Conservation (phyloP, 257 asterid genomes). For the Nicotiana tabacum region DNA sequence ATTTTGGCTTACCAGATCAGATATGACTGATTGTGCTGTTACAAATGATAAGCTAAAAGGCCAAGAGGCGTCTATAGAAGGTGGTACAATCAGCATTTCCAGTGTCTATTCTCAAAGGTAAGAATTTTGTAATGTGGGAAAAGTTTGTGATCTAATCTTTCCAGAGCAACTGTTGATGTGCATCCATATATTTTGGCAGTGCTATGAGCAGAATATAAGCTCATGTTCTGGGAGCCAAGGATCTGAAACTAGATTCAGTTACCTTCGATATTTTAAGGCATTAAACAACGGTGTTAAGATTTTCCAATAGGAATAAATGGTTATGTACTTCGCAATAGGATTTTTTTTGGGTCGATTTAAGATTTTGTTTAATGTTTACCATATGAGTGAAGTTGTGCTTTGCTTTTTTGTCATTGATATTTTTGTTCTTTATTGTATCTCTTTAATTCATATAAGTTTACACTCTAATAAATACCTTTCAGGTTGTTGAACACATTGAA, state of each 20-base stretch:
- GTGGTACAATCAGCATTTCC: conserved; percentile 78
- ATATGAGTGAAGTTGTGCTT: neutral
- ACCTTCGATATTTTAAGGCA: too few relatives aligned
- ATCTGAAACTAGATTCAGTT: too few relatives aligned
- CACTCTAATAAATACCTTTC: neutral
- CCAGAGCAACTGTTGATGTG: too few relatives aligned
- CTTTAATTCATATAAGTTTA: neutral
- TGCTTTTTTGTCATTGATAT: neutral
- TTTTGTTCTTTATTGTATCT: neutral
- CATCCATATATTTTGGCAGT: too few relatives aligned
- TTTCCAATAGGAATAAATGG: too few relatives aligned
- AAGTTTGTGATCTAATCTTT: too few relatives aligned
- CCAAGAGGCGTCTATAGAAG: conserved; percentile 48
- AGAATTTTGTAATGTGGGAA: conserved; percentile 10
- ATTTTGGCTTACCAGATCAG: conserved; percentile 27
- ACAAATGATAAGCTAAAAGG: conserved; percentile 39
- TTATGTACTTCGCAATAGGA: neutral
- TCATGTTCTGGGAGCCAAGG: too few relatives aligned
- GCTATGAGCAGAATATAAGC: too few relatives aligned
- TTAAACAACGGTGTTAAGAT: too few relatives aligned
- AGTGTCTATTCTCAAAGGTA: conserved; percentile 80
- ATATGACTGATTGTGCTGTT: conserved; percentile 26
- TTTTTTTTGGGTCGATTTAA: too few relatives aligned
- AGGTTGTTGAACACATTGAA: conserved; percentile 80
- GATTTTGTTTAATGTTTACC: too few relatives aligned